Base-by-base conservation (phyloP, 495 filamentous ascomycete genomes). In the Trichoderma orchidacearum region DNA sequence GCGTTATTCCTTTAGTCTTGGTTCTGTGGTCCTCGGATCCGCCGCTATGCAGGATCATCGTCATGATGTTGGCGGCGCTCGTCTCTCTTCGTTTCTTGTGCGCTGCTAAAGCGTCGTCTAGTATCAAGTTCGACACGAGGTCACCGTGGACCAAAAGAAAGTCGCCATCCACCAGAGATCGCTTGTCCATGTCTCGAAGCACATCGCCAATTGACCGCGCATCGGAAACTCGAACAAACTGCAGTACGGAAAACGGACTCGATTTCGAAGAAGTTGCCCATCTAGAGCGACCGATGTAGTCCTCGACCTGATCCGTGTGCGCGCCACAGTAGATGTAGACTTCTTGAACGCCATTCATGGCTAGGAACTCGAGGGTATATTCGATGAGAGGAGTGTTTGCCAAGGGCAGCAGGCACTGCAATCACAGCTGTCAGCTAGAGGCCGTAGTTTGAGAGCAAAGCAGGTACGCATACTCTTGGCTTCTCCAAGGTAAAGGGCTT, bases 51-150 rank as follows among this genome's bases (percentile, higher is more conserved):
- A 97, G 71, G 23, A 99, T 77, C 83, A 97, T 90, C 25, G 93
- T 99, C 94, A 99, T 99, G 71, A 96, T 96, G 13, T 92, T 89
- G 66, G 95, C 90, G 65, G 93, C 92, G 70, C 95, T 87, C 53
- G 81, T 80, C 65, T 83, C 82, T 38, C 93, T 84, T 30, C 93
- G 85, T 51, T 84, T 81, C 54, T 87, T 81, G 67, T 99, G 93
- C 34, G 79, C 80, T 5, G 81, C 76, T 50, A 99, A 71, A n/a
- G 85, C 86, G 45, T 72, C 76, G 60, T 90, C 89, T 23, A 99
- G 84, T 8, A 85, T 80, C 50, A 97, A 67, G 63, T 96, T 99
- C 60, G 89, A 84, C 61, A 99, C 83, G n/a, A 97, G 77, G 67
- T 99, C 93, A 36, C 92, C 93, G 66, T 92, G 90, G 25, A 97